Base-by-base conservation (phyloP, 768 basidiomycete genomes). In the Hericium coralloides region DNA sequence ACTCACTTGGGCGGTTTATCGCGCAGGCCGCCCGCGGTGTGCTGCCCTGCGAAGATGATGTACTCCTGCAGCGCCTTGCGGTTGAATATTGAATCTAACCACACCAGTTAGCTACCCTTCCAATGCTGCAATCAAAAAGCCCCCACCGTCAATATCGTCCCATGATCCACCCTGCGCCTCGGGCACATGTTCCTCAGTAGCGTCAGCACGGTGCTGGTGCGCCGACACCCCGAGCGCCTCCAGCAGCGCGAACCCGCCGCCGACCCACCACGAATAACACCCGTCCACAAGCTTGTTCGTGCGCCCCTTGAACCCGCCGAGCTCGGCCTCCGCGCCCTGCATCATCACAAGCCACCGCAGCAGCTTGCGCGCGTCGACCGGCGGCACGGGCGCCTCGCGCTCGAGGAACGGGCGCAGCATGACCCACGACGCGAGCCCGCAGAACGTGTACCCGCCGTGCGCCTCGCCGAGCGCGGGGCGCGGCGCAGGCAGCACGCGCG, bases 221-320 rank as follows among this genome's bases (percentile, higher is more conserved):
- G 70, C 10, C 72, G 68, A 62, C 74, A 79, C 17, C 64, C 76
- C 55, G 58, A 83, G 64, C 25, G 80, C 82, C 57, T 90, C 89
- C 0, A 97, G 71, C 8, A 98, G 72, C 0, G 80, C 77, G 66
- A 97, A 91, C 15, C 87, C 79, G 0, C 95, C 95, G 2, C 92
- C 97, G 22, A 92, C 90, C 97, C 95, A 99, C 97, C 97, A 99
- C n/a, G 89, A 86, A 70, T 99, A 99, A 70, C 97, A 99, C 4
- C 95, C 97, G 65, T 99, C 97, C 0, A 99, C 95, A n/a, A 99
- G 79, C 69, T 99, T 99, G 69, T 98, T 99, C 61, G 92, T 92
- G 54, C 97, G 76, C 0, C 97, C 97, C 55, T 79, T 80, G 72
- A 99, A 98, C 2, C 97, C 97, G 3, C 94, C 95, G 9, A 93